phyloP scores from a whole-genome alignment of 2,329 filamentous ascomycete species.

The Penicillium digitatum region DNA sequence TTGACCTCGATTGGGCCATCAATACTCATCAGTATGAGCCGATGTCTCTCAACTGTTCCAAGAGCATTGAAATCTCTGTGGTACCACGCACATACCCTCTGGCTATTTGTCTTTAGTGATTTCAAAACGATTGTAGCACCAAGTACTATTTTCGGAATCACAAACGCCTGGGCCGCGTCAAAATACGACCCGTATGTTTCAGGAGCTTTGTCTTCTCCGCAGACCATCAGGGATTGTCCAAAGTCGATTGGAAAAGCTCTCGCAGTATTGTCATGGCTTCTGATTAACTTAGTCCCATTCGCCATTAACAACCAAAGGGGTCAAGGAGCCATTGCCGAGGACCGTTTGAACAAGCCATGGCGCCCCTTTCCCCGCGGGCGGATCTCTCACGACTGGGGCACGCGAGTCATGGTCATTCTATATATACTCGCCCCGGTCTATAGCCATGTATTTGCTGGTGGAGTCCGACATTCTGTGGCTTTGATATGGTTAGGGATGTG shows the following conservation, averaged over 20 bases:
- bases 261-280: slow-evolving; percentile 13
- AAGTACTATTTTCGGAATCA: slow-evolving; percentile 30
- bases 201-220: neutral
- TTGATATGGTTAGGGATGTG: slow-evolving; percentile 7
- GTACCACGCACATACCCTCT: slow-evolving; percentile 15
- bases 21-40: neutral
- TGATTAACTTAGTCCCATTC: slow-evolving; percentile 33
- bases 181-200: slow-evolving; percentile 11
- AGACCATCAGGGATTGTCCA: neutral
- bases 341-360: slow-evolving; percentile 42
- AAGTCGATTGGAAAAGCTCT: neutral
- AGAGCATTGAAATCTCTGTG: neutral
- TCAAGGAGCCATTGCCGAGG: slow-evolving; percentile 35
- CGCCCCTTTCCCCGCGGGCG: slow-evolving; percentile 29
- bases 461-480: slow-evolving; percentile 1
- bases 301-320: slow-evolving; percentile 41
- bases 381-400: slow-evolving; percentile 16
- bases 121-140: slow-evolving; percentile 28
- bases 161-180: slow-evolving; percentile 26
- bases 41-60: neutral
- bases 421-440: neutral
- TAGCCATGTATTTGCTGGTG: slow-evolving; percentile 6
- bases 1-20: neutral
- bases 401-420: slow-evolving; percentile 11
- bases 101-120: slow-evolving; percentile 26